Percentiles rank a stretch among this genome's conserved stretches.
Conservation (phyloP, 225 moss, liverwort and hornwort genomes). For the Bryum argenteum region DNA sequence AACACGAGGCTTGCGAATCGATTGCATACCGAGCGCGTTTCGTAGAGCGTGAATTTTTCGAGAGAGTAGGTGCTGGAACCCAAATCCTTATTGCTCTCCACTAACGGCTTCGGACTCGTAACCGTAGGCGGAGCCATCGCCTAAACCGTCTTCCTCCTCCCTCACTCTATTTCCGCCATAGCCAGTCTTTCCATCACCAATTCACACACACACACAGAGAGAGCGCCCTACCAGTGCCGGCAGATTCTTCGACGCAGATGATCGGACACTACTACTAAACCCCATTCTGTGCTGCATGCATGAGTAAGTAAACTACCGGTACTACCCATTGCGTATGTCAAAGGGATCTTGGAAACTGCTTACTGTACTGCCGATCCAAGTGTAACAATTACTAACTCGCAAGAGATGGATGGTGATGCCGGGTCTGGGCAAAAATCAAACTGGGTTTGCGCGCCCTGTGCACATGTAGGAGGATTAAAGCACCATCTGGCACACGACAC, state of each 20-base stretch:
- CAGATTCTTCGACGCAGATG: no score
- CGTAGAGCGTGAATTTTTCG: slow-evolving; percentile 83
- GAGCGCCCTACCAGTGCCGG: no score
- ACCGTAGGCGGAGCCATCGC: slow-evolving; percentile 48
- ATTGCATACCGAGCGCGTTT: slow-evolving; percentile 76
- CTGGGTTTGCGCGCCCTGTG: slow-evolving; percentile 6
- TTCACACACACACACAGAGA: not conserved
- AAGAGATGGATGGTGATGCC: no score
- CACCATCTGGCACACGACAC: not conserved
- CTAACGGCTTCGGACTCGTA: slow-evolving; percentile 52
- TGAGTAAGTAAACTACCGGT: no score
- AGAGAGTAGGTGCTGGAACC: slow-evolving; percentile 58
- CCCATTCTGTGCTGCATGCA: no score
- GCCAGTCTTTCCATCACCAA: not conserved
- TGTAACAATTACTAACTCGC: no score
- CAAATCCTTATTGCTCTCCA: slow-evolving; percentile 61
- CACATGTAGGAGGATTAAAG: not conserved
- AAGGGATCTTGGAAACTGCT: no score
- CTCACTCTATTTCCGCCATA: slow-evolving; percentile 20
- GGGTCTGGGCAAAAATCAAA: slow-evolving; percentile 2
- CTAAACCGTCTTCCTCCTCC: not conserved
- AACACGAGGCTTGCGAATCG: not conserved
- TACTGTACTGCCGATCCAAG: no score
- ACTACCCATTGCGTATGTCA: no score
- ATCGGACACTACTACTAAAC: no score